A percentile compares a stretch with the other conserved stretches of the same genome.
Evolutionary conservation across 495 filamentous ascomycete species (phyloP).

Genomic region (Daldinia bambusicola): DNA sequence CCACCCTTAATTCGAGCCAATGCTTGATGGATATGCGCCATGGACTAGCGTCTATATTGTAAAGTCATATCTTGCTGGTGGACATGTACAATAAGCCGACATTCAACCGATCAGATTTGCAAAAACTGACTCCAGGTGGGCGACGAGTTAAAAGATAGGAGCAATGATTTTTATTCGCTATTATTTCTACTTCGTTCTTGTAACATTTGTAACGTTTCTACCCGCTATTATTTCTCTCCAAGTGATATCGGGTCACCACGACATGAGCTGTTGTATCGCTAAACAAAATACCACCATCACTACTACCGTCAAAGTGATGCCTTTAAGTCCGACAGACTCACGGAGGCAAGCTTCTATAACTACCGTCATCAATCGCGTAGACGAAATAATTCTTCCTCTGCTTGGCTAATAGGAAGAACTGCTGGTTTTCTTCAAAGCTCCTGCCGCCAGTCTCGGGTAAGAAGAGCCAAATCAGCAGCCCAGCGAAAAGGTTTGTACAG

Average conservation of each 20-base stretch:
- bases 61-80: background rate
- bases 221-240: background rate
- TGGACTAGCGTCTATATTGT: background rate
- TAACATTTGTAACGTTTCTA: background rate
- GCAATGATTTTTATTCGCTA: background rate
- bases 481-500: conserved; percentile 63
- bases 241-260: background rate
- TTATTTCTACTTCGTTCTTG: background rate
- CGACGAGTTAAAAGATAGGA: too few relatives aligned
- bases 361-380: background rate
- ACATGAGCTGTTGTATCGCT: background rate
- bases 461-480: conserved; percentile 62
- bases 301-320: background rate
- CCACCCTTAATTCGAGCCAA: conserved; percentile 24
- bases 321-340: background rate
- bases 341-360: background rate
- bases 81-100: background rate
- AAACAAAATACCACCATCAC: background rate
- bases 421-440: conserved; percentile 2
- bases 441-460: conserved; percentile 55
- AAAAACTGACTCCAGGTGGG: background rate
- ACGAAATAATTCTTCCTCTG: background rate
- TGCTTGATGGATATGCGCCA: background rate
- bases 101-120: background rate
- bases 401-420: background rate